Evolutionary conservation across 257 asterid species (phyloP).

Genomic region (Thymus quinquecostatus): DNA sequence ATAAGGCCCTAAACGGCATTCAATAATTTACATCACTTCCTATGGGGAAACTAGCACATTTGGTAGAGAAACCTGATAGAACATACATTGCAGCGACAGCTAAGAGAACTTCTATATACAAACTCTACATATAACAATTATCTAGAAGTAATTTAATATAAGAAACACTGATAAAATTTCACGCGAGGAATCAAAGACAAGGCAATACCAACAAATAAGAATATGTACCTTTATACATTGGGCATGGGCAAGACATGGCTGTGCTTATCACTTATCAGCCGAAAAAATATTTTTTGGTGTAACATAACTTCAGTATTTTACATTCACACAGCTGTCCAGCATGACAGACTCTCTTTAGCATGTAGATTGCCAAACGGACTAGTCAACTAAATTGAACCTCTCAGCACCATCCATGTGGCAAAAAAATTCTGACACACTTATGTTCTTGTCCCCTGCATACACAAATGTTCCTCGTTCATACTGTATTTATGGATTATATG

Average conservation of each 20-base stretch:
- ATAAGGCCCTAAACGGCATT: background rate
- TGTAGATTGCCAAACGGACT: constrained; percentile 30
- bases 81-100: constrained; percentile 1
- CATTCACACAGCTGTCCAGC: constrained; percentile 41
- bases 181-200: constrained; percentile 32
- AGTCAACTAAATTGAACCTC: constrained; percentile 15
- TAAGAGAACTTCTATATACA: constrained; percentile 9
- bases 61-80: background rate
- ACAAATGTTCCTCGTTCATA: constrained; percentile 12
- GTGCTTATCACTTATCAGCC: constrained; percentile 24
- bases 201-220: constrained; percentile 38
- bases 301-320: constrained; percentile 27
- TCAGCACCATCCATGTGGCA: constrained; percentile 35
- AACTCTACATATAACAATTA: constrained; percentile 1
- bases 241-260: constrained; percentile 39
- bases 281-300: constrained; percentile 28
- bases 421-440: constrained; percentile 21
- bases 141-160: background rate
- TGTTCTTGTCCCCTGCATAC: constrained; percentile 30
- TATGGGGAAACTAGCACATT: constrained; percentile 9
- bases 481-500: constrained; percentile 3
- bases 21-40: constrained; percentile 2
- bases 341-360: constrained; percentile 24
- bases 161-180: constrained; percentile 22
- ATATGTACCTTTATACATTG: constrained; percentile 36